Evolutionary conservation across 139 green algal species (phyloP), one percentile per base, ranked within the genome.

Genomic region (Chlamydomonas incerta): DNA sequence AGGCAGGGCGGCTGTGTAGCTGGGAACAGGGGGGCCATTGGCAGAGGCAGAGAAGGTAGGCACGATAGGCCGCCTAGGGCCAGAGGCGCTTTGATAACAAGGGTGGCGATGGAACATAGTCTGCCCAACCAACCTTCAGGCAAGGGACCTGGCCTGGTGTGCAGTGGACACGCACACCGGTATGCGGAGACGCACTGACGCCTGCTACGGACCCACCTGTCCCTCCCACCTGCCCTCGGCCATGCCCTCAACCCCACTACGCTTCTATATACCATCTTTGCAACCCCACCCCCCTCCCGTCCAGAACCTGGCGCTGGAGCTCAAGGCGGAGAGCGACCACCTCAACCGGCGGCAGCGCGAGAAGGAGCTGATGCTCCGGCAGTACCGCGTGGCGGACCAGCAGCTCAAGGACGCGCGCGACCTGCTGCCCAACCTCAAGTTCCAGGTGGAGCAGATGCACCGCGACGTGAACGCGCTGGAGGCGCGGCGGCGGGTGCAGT

Each of bases 301-400:
- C 58, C 83, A 81, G 88, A 91, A 87, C 80, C 76, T 86, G 80
- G 55, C 63, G 14, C 57, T 74, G 18, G 76, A 88, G 52, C 71
- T 88, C 21, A 85, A 84, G 62, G 65, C 81, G 9, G 82, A 91
- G 89, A 86, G 86, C 28, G 90, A 93, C 33, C 65, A 69, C 21
- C 85, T 89, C 28, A 72, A 73, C 28, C 79, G 84, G 58, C 80
- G 70, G 52, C 57, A 84, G 67, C 87, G 87, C 31, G 90, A 94
- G 70, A 91, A 92, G 88, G 90, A 95, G 58, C 34, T 87, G 13
- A 80, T 81, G 72, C 86, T 96, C 81, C 80, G 87, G 34, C 86
- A 90, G 70, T 88, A 87, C 83, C 93, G 92, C 72, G 26, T 74
- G 60, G 85, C 91, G 66, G 85, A 93, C 65, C 47, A 37, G 4